Conservation (phyloP, 768 basidiomycete species). For the Pulveroboletus sp. region DNA sequence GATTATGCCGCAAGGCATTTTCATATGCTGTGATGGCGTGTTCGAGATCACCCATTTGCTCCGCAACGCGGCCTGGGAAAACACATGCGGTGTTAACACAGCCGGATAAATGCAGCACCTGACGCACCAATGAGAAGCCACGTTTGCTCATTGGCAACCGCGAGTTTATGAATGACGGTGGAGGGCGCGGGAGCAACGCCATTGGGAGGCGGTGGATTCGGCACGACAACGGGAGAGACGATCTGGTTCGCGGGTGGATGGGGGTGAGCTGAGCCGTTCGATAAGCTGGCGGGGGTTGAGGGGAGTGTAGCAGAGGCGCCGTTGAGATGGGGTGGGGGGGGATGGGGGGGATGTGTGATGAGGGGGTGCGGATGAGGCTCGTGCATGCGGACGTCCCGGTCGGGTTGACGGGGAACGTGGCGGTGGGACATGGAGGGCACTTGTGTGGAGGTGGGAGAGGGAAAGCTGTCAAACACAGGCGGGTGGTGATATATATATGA, state of each 20-base stretch:
- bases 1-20: conserved; percentile 92
- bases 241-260: conserved; percentile 34
- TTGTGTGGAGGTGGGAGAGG: conserved; percentile 40
- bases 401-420: conserved; percentile 57
- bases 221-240: conserved; percentile 49
- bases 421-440: conserved; percentile 54
- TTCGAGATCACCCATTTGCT: conserved; percentile 93
- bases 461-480: conserved; percentile 43
- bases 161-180: conserved; percentile 70
- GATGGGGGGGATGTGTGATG: conserved; percentile 42
- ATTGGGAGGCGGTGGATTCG: conserved; percentile 27
- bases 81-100: conserved; percentile 16
- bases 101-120: conserved; percentile 1
- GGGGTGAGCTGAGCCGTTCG: conserved; percentile 43
- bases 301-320: conserved; percentile 44
- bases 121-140: conserved; percentile 86
- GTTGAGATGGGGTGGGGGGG: conserved; percentile 48
- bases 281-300: conserved; percentile 40
- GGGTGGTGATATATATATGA: conserved; percentile 60
- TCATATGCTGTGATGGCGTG: conserved; percentile 93
- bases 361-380: conserved; percentile 48
- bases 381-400: conserved; percentile 63
- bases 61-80: conserved; percentile 83
- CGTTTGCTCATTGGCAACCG: conserved; percentile 88
- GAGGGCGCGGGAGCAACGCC: conserved; percentile 25